phyloP scores from a whole-genome alignment of 352 stramenopile species.

The Globisporangium takayamanum region DNA sequence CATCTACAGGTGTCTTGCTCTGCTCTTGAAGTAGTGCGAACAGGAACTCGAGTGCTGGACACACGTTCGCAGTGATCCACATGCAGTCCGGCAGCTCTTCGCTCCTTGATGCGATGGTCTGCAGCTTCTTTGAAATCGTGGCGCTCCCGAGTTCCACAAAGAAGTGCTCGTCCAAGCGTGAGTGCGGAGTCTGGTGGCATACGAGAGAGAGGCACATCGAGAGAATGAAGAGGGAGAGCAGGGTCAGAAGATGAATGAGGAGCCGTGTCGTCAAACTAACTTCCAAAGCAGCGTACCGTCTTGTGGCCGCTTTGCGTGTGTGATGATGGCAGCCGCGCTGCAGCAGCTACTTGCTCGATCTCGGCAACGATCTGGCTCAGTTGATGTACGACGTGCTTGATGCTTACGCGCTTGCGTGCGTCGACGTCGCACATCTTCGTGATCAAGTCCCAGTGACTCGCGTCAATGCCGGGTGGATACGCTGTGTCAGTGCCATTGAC shows the following conservation, averaged over 20 bases:
- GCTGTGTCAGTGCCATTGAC: too few relatives aligned
- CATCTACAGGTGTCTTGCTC: background rate
- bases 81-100: background rate
- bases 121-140: background rate
- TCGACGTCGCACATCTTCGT: background rate
- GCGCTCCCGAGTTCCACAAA: background rate
- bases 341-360: too few relatives aligned
- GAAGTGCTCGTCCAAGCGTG: background rate
- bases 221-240: too few relatives aligned
- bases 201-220: too few relatives aligned
- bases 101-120: background rate
- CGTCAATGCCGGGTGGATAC: slow-evolving; percentile 3
- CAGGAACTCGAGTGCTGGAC: slow-evolving; percentile 1
- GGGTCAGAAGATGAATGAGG: too few relatives aligned
- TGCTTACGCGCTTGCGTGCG: background rate
- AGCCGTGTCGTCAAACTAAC: too few relatives aligned
- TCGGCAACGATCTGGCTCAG: too few relatives aligned
- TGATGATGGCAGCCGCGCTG: too few relatives aligned
- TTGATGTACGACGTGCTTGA: too few relatives aligned
- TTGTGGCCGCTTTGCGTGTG: too few relatives aligned
- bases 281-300: too few relatives aligned
- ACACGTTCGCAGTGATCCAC: slow-evolving; percentile 2
- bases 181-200: too few relatives aligned
- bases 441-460: background rate
- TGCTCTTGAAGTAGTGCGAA: background rate